phyloP scores from a whole-genome alignment of 495 filamentous ascomycete species.

The Chaetomium fimeti region DNA sequence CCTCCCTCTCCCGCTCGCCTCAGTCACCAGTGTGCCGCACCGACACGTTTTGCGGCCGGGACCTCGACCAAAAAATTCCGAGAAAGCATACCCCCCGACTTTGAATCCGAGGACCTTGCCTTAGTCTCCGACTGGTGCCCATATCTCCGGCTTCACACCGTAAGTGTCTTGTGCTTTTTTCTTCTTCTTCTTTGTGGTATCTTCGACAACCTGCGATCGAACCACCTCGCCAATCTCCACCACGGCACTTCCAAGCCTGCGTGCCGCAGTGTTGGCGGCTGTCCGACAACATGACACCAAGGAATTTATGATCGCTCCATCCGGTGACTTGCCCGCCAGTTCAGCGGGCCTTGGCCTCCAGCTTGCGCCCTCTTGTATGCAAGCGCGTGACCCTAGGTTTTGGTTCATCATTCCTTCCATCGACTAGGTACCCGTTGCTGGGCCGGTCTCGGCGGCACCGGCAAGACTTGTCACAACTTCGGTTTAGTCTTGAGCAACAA shows the following conservation, averaged over 20 bases:
- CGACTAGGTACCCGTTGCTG: constrained; percentile 13
- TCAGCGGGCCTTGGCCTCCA: constrained; percentile 22
- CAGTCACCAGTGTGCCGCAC: constrained; percentile 11
- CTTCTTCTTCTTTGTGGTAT: constrained; percentile 13
- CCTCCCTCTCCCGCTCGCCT: constrained; percentile 1
- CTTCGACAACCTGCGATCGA: constrained; percentile 14
- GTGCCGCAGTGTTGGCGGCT: constrained; percentile 19
- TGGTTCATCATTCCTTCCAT: constrained; percentile 19
- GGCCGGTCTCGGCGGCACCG: constrained; percentile 12
- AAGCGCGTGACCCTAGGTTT: constrained; percentile 19
- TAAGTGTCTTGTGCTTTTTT: constrained; percentile 20
- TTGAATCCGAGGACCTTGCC: constrained; percentile 10
- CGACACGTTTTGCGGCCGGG: constrained; percentile 21
- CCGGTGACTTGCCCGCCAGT: constrained; percentile 27
- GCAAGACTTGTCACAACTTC: constrained; percentile 9
- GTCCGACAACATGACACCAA: constrained; percentile 20
- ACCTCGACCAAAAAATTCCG: constrained; percentile 15
- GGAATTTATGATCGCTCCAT: constrained; percentile 24
- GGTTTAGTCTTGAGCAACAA: constrained; percentile 8
- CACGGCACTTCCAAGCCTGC: not conserved
- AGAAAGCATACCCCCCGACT: constrained; percentile 14
- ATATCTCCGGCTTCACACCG: constrained; percentile 14
- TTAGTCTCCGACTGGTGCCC: constrained; percentile 21
- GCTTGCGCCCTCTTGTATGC: constrained; percentile 9
- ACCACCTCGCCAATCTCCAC: constrained; percentile 7